A percentile compares a stretch with the other conserved stretches of the same genome.
phyloP scores from a whole-genome alignment of 2,329 filamentous ascomycete species.

The Cytospora piceicola region DNA sequence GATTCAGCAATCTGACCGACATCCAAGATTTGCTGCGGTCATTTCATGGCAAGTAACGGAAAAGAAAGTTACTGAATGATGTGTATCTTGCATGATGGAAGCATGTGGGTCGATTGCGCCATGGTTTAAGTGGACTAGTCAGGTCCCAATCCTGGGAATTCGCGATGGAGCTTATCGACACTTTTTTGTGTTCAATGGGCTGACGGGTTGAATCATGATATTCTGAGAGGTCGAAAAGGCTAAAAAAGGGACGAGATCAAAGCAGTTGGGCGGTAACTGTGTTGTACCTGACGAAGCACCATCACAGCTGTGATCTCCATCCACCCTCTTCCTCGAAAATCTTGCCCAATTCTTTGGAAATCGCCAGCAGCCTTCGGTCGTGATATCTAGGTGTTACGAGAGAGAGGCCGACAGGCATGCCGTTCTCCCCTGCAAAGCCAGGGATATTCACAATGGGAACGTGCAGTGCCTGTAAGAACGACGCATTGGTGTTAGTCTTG shows the following conservation, averaged over 20 bases:
- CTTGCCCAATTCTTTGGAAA: slow-evolving; percentile 44
- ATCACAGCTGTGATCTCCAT: slow-evolving; percentile 31
- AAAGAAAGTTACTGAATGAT: neutral
- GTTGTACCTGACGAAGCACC: neutral
- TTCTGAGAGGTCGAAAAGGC: too few species aligned
- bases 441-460: slow-evolving; percentile 67
- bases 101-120: slow-evolving; percentile 30
- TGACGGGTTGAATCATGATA: too few species aligned
- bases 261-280: neutral
- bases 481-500: neutral
- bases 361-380: slow-evolving; percentile 47
- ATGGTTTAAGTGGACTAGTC: slow-evolving; percentile 12
- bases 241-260: neutral
- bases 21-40: neutral
- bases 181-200: too few species aligned
- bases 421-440: slow-evolving; percentile 60
- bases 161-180: too few species aligned
- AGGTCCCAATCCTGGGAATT: too few species aligned
- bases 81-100: slow-evolving; percentile 22
- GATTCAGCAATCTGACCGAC: neutral
- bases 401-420: slow-evolving; percentile 63
- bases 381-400: slow-evolving; percentile 52
- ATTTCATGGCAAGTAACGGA: neutral
- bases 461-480: slow-evolving; percentile 50
- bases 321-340: slow-evolving; percentile 46